phyloP scores from a whole-genome alignment of 208 protist species.

The Leishmania mexicana region DNA sequence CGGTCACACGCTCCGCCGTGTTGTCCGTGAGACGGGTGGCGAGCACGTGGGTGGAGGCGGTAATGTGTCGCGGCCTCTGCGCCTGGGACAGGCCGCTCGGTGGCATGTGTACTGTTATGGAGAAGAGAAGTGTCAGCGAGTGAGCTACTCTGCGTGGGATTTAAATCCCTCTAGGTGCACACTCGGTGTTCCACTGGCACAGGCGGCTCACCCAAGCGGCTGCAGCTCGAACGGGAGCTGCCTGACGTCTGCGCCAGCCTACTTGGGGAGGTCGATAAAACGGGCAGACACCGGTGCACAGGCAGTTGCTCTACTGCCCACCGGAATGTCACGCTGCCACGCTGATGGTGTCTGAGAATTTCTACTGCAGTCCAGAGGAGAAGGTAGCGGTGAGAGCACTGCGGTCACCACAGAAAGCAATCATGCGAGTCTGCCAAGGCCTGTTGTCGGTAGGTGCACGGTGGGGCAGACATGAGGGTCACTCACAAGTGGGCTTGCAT shows the following conservation, averaged over 20 bases:
- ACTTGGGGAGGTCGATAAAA: neutral
- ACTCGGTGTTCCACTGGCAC: neutral
- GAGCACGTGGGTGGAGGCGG: slow-evolving; percentile 18
- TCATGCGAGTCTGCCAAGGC: neutral
- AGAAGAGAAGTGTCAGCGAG: neutral
- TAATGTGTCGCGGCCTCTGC: slow-evolving; percentile 10
- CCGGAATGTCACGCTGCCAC: neutral
- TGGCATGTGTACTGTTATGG: neutral
- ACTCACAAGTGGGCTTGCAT: neutral
- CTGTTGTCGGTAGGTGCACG: neutral
- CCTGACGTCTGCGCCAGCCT: neutral
- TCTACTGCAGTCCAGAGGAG: neutral
- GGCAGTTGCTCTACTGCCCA: neutral
- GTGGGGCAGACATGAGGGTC: neutral
- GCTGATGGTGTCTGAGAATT: neutral
- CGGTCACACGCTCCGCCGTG: slow-evolving; percentile 40
- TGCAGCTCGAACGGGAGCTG: neutral
- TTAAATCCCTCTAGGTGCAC: neutral
- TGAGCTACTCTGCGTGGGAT: neutral
- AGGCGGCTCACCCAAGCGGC: neutral
- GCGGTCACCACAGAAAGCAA: neutral
- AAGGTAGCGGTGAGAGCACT: neutral
- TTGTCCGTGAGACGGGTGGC: slow-evolving; percentile 31
- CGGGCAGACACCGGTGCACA: neutral
- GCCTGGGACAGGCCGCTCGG: neutral